Evolutionary conservation across 495 filamentous ascomycete genomes (phyloP).

Genomic region (Chlorociboria aeruginascens): DNA sequence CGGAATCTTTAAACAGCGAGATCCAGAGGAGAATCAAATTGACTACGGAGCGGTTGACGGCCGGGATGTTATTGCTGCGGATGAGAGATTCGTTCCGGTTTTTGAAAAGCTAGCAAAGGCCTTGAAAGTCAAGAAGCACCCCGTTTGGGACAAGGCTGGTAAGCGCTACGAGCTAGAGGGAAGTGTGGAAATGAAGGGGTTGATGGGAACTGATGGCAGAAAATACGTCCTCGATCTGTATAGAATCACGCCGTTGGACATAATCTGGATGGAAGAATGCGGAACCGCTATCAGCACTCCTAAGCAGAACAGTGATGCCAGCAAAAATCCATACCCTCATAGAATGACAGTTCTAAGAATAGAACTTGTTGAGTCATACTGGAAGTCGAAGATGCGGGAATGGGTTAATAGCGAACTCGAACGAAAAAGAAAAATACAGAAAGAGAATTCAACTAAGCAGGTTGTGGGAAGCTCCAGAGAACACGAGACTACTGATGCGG

Average conservation of each 20-base stretch:
- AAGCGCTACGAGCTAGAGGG: constrained; percentile 86
- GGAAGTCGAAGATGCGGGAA: constrained; percentile 74
- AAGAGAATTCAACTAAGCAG: constrained; percentile 16
- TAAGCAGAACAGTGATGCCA: constrained; percentile 34
- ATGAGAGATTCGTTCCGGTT: constrained; percentile 68
- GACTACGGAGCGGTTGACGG: constrained; percentile 98
- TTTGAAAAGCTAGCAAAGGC: constrained; percentile 87
- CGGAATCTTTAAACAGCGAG: constrained; percentile 97
- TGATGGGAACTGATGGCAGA: constrained; percentile 90
- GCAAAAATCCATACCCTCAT: constrained; percentile 67
- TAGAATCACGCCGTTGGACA: constrained; percentile 84
- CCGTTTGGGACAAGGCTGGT: constrained; percentile 95
- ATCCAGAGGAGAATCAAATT: constrained; percentile 94
- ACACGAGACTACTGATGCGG: neutral
- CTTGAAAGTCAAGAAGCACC: constrained; percentile 81
- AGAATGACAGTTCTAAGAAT: constrained; percentile 85
- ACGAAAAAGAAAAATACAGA: constrained; percentile 21
- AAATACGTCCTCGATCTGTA: constrained; percentile 98
- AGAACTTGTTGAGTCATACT: constrained; percentile 77
- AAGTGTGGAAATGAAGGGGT: constrained; percentile 95
- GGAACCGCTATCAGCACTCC: constrained; percentile 21
- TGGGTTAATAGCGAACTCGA: constrained; percentile 68
- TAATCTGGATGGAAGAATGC: constrained; percentile 74
- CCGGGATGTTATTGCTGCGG: constrained; percentile 84
- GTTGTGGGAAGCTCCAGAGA: constrained; percentile 16